These are phyloP conservation scores for Dalbergia oliveri DNA, from an alignment of 306 rosid species.

Conservation along the genomic window DNA sequence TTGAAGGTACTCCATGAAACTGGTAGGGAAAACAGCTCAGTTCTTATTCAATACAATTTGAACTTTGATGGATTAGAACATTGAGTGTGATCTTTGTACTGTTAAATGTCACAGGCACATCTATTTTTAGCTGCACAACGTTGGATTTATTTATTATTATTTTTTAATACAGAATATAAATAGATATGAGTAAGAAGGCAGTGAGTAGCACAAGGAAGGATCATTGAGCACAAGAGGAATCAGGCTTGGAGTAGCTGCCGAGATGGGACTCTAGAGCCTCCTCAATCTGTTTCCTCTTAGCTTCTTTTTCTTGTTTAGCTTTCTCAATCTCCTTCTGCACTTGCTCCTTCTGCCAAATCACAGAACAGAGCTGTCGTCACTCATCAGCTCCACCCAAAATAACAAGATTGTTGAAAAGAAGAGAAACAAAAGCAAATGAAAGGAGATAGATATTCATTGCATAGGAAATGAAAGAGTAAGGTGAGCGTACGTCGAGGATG, in stretches of 20 bases:
- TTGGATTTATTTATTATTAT: background rate
- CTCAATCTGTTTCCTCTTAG: constrained; percentile 54
- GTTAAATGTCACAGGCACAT: background rate
- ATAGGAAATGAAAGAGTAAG: background rate
- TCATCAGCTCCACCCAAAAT: background rate
- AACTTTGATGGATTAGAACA: too few relatives aligned
- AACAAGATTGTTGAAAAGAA: background rate
- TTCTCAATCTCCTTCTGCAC: constrained; percentile 47
- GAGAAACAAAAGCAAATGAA: background rate
- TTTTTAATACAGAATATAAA: background rate
- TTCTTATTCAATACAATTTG: too few relatives aligned
- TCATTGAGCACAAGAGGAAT: constrained; percentile 22
- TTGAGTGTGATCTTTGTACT: background rate
- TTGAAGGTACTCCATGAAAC: too few relatives aligned
- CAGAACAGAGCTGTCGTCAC: background rate
- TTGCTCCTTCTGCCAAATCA: constrained; percentile 53
- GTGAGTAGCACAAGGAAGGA: background rate
- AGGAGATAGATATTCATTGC: background rate
- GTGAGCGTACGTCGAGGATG: constrained; percentile 3
- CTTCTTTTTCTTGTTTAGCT: constrained; percentile 52
- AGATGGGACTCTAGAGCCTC: constrained; percentile 50
- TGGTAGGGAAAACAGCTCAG: too few relatives aligned
- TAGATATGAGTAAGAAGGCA: background rate
- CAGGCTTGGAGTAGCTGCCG: constrained; percentile 16
- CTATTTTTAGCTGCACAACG: background rate